A percentile compares a stretch with the other conserved stretches of the same genome.
These are phyloP conservation scores for Pseudonectria foliicola DNA, from an alignment of 2,329 filamentous ascomycete genomes.

Conservation along the genomic window DNA sequence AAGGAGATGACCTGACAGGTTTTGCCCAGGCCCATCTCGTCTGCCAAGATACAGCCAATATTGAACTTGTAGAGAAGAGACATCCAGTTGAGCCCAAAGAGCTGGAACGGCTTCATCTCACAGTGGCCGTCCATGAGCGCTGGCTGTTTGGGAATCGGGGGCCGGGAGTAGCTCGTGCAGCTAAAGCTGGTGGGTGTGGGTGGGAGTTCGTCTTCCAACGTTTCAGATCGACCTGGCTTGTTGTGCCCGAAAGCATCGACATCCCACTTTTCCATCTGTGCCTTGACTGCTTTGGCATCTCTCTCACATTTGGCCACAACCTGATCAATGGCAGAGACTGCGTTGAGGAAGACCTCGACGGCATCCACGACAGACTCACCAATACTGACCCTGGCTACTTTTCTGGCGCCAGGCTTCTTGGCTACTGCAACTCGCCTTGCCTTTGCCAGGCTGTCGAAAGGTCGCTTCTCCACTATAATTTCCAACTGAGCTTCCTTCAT, in stretches of 20 bases:
- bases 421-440: conserved; percentile 57
- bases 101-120: conserved; percentile 83
- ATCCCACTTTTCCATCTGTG: conserved; percentile 40
- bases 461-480: conserved; percentile 63
- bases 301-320: conserved; percentile 70
- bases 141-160: conserved; percentile 58
- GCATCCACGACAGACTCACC: conserved; percentile 46
- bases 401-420: conserved; percentile 40
- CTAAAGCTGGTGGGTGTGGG: conserved; percentile 36
- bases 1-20: conserved; percentile 95
- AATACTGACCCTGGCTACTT: conserved; percentile 39
- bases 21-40: conserved; percentile 96
- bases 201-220: conserved; percentile 30
- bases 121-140: conserved; percentile 68
- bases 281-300: conserved; percentile 53
- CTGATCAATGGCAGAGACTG: conserved; percentile 76
- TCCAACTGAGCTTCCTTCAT: conserved; percentile 64
- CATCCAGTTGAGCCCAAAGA: conserved; percentile 94
- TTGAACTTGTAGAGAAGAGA: conserved; percentile 71
- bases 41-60: conserved; percentile 84
- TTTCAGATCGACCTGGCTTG: conserved; percentile 25
- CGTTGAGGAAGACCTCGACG: conserved; percentile 65
- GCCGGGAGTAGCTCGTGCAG: conserved; percentile 27
- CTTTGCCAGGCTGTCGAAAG: conserved; percentile 60
- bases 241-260: conserved; percentile 40